A percentile compares a stretch with the other conserved stretches of the same genome.
phyloP scores from a whole-genome alignment of 768 basidiomycete species.

The Russula griseocarnosa region DNA sequence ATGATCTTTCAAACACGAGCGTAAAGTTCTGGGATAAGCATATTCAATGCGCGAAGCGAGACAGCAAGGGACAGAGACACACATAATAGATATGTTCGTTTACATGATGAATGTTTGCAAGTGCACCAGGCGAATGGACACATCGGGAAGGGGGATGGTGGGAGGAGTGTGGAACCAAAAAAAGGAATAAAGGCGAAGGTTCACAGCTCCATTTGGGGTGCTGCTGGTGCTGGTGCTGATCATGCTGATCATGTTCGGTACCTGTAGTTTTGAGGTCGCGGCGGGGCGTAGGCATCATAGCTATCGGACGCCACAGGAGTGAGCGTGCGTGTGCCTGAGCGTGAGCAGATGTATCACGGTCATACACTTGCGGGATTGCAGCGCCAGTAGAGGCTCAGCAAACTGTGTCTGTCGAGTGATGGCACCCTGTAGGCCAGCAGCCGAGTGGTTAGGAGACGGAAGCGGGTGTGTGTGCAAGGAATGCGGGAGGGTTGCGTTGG shows the following conservation, averaged over 20 bases:
- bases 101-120: not conserved
- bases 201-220: constrained; percentile 11
- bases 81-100: not conserved
- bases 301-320: not conserved
- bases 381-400: not conserved
- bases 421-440: not conserved
- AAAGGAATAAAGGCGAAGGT: no score
- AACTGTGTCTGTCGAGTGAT: constrained; percentile 9
- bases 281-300: not conserved
- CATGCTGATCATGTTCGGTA: not conserved
- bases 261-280: not conserved
- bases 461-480: not conserved
- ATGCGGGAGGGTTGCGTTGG: not conserved
- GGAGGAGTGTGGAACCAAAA: not conserved
- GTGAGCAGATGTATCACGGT: constrained; percentile 4
- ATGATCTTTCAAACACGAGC: not conserved
- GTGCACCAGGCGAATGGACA: not conserved
- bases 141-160: not conserved
- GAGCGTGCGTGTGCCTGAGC: not conserved
- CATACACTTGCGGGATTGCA: constrained; percentile 8
- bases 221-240: not conserved
- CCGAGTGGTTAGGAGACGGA: not conserved
- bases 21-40: constrained; percentile 11
- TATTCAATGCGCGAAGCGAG: not conserved
- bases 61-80: not conserved